Conservation (phyloP, 2,329 filamentous ascomycete genomes). For the Fusarium sp. region DNA sequence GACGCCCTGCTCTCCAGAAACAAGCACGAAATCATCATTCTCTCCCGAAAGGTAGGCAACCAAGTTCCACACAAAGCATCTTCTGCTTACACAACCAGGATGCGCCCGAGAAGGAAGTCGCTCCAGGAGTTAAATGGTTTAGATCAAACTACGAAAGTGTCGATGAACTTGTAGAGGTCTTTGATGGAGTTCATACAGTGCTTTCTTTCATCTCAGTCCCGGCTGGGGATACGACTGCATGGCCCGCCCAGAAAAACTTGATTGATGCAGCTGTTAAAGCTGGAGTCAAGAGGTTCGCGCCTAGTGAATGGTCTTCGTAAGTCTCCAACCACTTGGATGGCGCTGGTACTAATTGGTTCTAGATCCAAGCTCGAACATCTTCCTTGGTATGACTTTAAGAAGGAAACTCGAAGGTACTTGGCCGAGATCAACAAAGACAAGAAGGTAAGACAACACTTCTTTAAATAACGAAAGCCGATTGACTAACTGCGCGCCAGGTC, state of each 20-base stretch:
- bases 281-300: conserved; percentile 69
- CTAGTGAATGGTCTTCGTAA: conserved; percentile 66
- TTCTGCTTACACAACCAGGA: conserved; percentile 9
- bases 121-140: conserved; percentile 17
- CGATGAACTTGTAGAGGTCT: conserved; percentile 48
- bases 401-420: conserved; percentile 61
- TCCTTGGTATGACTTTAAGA: conserved; percentile 53
- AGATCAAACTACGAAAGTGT: conserved; percentile 50
- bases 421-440: conserved; percentile 60
- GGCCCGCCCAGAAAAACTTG: conserved; percentile 50
- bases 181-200: conserved; percentile 63
- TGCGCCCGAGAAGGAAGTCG: conserved; percentile 1
- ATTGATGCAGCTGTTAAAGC: conserved; percentile 68
- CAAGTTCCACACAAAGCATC: accelerated
- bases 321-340: background rate
- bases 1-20: conserved; percentile 59
- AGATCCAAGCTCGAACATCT: conserved; percentile 27
- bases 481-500: conserved; percentile 49
- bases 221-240: conserved; percentile 40
- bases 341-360: too few species aligned
- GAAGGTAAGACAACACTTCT: conserved; percentile 47
- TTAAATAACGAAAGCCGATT: accelerated
- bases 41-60: conserved; percentile 57
- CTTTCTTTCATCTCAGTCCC: conserved; percentile 61
- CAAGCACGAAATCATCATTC: conserved; percentile 64